Evolutionary conservation across 495 filamentous ascomycete species (phyloP), one percentile per base, ranked within the genome.

Genomic region (Penicillium daleae): DNA sequence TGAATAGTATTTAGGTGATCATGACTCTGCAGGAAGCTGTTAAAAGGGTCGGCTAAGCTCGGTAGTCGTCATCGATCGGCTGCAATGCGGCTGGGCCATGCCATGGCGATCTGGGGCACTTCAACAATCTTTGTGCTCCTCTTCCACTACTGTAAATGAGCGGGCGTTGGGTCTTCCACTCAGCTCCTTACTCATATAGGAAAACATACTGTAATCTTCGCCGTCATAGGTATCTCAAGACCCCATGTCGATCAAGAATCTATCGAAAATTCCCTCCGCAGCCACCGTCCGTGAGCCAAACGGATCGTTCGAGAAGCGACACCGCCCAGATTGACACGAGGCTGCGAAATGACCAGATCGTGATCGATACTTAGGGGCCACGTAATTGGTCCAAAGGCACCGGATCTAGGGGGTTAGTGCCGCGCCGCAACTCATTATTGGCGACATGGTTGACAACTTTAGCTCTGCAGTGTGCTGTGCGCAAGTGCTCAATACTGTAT

Each of bases 351-450:
- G 33, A 32, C 29, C 39, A 27, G 22, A 56, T 50, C 53, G 15
- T 56, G 35, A 37, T 50, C 24, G 22, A 40, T 29, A 24, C 35
- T 9, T 15, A n/a, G 22, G 37, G 22, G 35, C 24, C 33, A 15
- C 39, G 9, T 26, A 24, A 62, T 62, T 56, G 60, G 60, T 22
- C 24, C 44, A 44, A 31, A 24, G 46, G 24, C 10, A n/a, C 15
- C 46, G 46, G 46, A 7, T 21, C 22, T 27, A 26, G 46, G 19
- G 22, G 22, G 8, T 21, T 44, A 50, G 22, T 27, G 46, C 46
- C 21, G 10, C 13, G 26, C 46, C 46, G 26, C 10, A 29, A 50
- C 46, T 50, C 46, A 29, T n/a, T 50, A 29, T n/a, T 50, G 46
- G 46, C 46, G 46, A 29, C 15, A 50, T 50, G 12, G 29, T 50